phyloP scores from a whole-genome alignment of 805 yeast species.

The Starmerella cellae region DNA sequence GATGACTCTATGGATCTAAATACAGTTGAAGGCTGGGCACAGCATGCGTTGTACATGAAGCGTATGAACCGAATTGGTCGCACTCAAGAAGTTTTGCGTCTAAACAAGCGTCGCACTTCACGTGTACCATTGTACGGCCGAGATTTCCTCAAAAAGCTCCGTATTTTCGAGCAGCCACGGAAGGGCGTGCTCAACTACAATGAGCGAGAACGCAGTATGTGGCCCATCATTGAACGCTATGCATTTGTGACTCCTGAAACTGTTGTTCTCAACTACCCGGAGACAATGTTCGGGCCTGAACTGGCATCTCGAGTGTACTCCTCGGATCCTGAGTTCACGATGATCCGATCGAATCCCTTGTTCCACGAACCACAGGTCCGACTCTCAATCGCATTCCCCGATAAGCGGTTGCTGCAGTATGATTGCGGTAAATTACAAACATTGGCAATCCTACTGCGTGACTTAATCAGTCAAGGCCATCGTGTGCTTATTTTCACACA shows the following conservation, averaged over 20 bases:
- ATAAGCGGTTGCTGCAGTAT: slow-evolving; percentile 76
- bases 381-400: slow-evolving; percentile 89
- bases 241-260: slow-evolving; percentile 82
- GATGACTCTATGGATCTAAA: slow-evolving; percentile 21
- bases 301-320: slow-evolving; percentile 1
- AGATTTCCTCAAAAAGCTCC: slow-evolving; percentile 33
- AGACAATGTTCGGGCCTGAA: slow-evolving; percentile 18
- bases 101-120: slow-evolving; percentile 53
- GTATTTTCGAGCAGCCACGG: slow-evolving; percentile 15
- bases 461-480: slow-evolving; percentile 75
- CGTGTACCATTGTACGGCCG: slow-evolving; percentile 57
- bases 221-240: slow-evolving; percentile 51
- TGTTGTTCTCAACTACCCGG: slow-evolving; percentile 55
- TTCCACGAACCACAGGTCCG: slow-evolving; percentile 78
- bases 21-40: slow-evolving; percentile 41
- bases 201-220: slow-evolving; percentile 30
- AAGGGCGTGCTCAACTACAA: slow-evolving; percentile 21
- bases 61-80: slow-evolving; percentile 38
- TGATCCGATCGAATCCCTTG: slow-evolving; percentile 32
- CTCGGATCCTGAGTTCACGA: slow-evolving; percentile 16
- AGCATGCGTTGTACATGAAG: slow-evolving; percentile 39
- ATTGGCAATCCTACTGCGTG: slow-evolving; percentile 59
- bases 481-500: slow-evolving; percentile 93
- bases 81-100: slow-evolving; percentile 45
- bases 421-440: slow-evolving; percentile 96